Conservation (phyloP, 441 rosid species). For the Cnidoscolus chayamansa region DNA sequence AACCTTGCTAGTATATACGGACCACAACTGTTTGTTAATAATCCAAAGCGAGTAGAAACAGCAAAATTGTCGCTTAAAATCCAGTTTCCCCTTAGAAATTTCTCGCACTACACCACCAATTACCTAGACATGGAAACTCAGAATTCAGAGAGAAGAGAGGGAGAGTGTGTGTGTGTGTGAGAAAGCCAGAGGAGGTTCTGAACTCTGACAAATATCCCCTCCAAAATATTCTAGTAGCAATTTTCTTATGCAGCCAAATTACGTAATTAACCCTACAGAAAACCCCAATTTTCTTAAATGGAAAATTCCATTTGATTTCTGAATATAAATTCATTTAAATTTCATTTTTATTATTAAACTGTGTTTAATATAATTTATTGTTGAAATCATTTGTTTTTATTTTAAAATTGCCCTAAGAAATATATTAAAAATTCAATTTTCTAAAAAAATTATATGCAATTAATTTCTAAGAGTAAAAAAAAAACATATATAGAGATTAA, state of each 20-base stretch:
- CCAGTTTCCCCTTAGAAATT: not conserved
- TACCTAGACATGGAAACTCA: not conserved
- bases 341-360: too few relatives aligned
- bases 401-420: too few relatives aligned
- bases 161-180: not conserved
- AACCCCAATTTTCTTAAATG: not conserved
- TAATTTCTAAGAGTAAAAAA: too few relatives aligned
- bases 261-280: constrained; percentile 21
- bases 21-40: not conserved
- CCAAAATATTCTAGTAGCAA: constrained; percentile 26
- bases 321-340: too few relatives aligned
- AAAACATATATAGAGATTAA: too few relatives aligned
- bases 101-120: not conserved
- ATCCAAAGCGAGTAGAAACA: not conserved
- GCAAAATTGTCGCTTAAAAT: not conserved
- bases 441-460: too few relatives aligned
- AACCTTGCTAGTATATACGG: not conserved
- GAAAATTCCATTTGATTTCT: not conserved
- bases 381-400: too few relatives aligned
- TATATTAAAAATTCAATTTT: too few relatives aligned
- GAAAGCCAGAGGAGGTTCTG: constrained; percentile 11
- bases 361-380: too few relatives aligned
- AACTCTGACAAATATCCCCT: constrained; percentile 41
- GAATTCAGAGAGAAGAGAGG: not conserved
- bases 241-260: not conserved